Percentiles rank a stretch among this genome's conserved stretches.
phyloP scores from a whole-genome alignment of 148 eudicot species.

The Dianthus caryophyllus region DNA sequence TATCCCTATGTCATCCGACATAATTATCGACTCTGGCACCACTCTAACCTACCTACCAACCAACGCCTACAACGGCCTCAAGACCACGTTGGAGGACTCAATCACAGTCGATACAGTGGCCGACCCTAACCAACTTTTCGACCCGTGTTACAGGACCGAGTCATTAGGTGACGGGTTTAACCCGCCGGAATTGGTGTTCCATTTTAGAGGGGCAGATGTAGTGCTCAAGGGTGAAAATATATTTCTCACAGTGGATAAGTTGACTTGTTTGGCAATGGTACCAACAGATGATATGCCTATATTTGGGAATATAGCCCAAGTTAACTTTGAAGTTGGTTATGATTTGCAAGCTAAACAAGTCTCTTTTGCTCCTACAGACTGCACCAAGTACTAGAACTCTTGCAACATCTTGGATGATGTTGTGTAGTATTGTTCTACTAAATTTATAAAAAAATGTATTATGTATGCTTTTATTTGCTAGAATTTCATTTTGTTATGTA shows the following conservation, averaged over 20 bases:
- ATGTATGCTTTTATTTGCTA: not conserved
- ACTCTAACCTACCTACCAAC: conserved; percentile 19
- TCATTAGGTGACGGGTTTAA: not conserved
- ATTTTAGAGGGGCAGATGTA: conserved; percentile 34
- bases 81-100: conserved; percentile 3
- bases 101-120: not conserved
- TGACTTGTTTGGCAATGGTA: conserved; percentile 26
- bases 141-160: conserved; percentile 18
- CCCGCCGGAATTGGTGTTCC: conserved; percentile 21
- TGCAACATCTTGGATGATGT: too few species aligned
- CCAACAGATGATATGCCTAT: conserved; percentile 11
- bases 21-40: conserved; percentile 37
- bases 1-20: conserved; percentile 3
- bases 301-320: conserved; percentile 35
- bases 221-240: conserved; percentile 18
- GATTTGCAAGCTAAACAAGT: conserved; percentile 13
- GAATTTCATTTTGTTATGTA: not conserved
- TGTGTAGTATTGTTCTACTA: not conserved
- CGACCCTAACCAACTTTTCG: conserved; percentile 6
- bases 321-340: conserved; percentile 21
- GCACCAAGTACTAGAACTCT: conserved; percentile 13
- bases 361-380: conserved; percentile 21
- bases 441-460: not conserved
- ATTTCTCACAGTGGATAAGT: not conserved
- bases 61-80: conserved; percentile 12